Percentiles rank a stretch among this genome's conserved stretches.
Evolutionary conservation across 2,329 filamentous ascomycete species (phyloP).

Genomic region (Neonectria sp.): DNA sequence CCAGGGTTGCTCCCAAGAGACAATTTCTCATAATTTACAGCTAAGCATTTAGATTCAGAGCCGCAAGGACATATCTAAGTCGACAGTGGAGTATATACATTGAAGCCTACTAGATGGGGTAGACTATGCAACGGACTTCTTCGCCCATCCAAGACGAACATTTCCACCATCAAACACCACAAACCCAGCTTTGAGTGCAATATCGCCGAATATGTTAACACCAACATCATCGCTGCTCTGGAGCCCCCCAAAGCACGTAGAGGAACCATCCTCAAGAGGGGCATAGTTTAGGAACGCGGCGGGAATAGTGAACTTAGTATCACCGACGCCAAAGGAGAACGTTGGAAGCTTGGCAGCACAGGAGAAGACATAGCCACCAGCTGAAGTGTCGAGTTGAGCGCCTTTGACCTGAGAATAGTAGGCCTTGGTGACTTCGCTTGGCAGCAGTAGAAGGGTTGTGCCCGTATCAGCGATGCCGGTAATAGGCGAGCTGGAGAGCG

Average conservation of each 20-base stretch:
- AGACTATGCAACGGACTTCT: conserved; percentile 23
- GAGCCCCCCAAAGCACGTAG: conserved; percentile 76
- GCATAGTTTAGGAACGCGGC: conserved; percentile 70
- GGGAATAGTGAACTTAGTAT: conserved; percentile 70
- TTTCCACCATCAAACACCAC: conserved; percentile 66
- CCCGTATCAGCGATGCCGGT: conserved; percentile 71
- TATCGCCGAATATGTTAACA: conserved; percentile 74
- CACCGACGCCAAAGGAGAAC: conserved; percentile 69
- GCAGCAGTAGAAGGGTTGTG: conserved; percentile 76
- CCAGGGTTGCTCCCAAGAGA: too few relatives aligned
- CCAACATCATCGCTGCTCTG: conserved; percentile 65
- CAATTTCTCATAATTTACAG: too few relatives aligned
- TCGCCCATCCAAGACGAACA: conserved; percentile 41
- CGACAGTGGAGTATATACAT: neutral
- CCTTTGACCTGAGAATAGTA: conserved; percentile 65
- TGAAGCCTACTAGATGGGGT: neutral
- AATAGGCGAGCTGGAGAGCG: conserved; percentile 48
- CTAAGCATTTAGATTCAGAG: too few relatives aligned
- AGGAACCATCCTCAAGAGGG: conserved; percentile 46
- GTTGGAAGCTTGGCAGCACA: conserved; percentile 63
- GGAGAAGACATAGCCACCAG: conserved; percentile 64
- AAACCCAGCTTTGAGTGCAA: conserved; percentile 74
- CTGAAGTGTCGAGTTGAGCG: conserved; percentile 56
- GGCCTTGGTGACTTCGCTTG: conserved; percentile 63
- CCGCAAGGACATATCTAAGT: neutral